Evolutionary conservation across 2,329 filamentous ascomycete genomes (phyloP).

Genomic region (Aspergillus phoenicis): DNA sequence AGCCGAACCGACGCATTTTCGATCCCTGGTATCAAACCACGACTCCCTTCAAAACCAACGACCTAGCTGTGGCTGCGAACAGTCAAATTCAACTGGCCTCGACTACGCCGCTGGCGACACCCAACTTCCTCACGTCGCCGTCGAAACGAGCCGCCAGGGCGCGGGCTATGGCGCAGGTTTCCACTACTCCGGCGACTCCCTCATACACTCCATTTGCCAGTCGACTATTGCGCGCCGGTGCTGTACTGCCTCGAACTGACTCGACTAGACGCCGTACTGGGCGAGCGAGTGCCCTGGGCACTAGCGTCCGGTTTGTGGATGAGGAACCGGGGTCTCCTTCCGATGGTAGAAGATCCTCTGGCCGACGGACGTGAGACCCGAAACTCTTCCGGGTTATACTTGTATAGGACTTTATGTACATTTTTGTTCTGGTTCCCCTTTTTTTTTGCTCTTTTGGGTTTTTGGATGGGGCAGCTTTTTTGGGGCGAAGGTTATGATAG

Average conservation of each 20-base stretch:
- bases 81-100: conserved; percentile 30
- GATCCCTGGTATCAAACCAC: conserved; percentile 41
- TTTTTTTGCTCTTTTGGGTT: background rate
- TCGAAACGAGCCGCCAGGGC: conserved; percentile 50
- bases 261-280: conserved; percentile 31
- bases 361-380: conserved; percentile 31
- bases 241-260: conserved; percentile 23
- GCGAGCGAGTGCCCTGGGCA: conserved; percentile 33
- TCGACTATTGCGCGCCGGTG: conserved; percentile 37
- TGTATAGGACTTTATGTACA: background rate
- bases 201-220: conserved; percentile 48
- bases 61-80: conserved; percentile 35
- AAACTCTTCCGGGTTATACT: background rate
- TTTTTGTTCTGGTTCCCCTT: background rate
- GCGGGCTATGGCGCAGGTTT: conserved; percentile 43
- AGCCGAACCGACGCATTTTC: conserved; percentile 32
- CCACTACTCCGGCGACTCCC: conserved; percentile 50
- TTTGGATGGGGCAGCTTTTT: background rate
- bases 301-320: conserved; percentile 46
- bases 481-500: background rate
- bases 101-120: conserved; percentile 43
- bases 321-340: conserved; percentile 46
- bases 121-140: conserved; percentile 49
- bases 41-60: conserved; percentile 41
- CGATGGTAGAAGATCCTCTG: conserved; percentile 41